Percentiles rank a stretch among this genome's conserved stretches.
These are phyloP conservation scores for Hypomyces rosellus DNA, from an alignment of 2,329 filamentous ascomycete species.

Conservation along the genomic window DNA sequence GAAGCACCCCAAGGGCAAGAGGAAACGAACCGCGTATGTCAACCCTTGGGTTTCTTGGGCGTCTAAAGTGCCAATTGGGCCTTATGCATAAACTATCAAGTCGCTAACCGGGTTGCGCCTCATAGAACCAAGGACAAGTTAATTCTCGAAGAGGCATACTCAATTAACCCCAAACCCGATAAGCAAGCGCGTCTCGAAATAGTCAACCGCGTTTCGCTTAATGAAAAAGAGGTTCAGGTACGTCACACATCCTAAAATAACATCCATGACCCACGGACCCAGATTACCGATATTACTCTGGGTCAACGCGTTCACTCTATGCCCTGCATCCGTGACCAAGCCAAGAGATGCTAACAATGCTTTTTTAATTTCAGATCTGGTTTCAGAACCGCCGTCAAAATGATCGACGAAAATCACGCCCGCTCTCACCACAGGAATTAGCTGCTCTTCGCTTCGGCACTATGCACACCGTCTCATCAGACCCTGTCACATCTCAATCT, in stretches of 20 bases:
- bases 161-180: conserved; percentile 81
- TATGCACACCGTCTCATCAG: conserved; percentile 46
- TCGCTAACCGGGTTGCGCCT: conserved; percentile 12
- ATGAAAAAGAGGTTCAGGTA: conserved; percentile 96
- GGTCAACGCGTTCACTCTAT: conserved; percentile 8
- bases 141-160: conserved; percentile 80
- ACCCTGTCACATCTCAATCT: conserved; percentile 28
- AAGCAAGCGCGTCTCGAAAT: conserved; percentile 81
- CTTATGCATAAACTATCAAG: conserved; percentile 15
- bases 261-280: background rate
- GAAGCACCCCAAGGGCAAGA: conserved; percentile 53
- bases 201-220: conserved; percentile 77
- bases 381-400: conserved; percentile 95
- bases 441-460: conserved; percentile 52
- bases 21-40: conserved; percentile 58
- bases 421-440: conserved; percentile 71
- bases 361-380: conserved; percentile 66
- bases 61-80: background rate
- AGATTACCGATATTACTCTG: background rate
- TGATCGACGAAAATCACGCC: conserved; percentile 80
- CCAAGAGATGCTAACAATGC: no score
- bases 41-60: background rate
- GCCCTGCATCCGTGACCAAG: conserved; percentile 1
- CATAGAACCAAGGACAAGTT: conserved; percentile 79
- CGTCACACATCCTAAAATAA: conserved; percentile 26